Evolutionary conservation across 164 flowering plant species (phyloP), one percentile per base, ranked within the genome.

Genomic region (Vitis rupestris): DNA sequence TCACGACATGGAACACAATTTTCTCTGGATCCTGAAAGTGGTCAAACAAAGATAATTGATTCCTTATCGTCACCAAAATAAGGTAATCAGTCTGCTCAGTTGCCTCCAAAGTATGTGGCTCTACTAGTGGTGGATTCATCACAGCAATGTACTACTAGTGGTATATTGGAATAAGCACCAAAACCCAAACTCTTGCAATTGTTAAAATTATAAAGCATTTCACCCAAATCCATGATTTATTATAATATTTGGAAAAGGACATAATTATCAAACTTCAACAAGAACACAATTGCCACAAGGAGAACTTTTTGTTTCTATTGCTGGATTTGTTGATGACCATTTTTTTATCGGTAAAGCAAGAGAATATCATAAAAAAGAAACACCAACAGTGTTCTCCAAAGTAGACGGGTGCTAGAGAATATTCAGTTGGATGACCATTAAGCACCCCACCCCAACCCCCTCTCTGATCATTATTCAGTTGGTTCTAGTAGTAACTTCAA

Each of bases 1-100:
- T 90, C 78, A 93, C 95, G 59, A 96, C 78, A 80, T 96, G 98
- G 72, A 93, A 81, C 63, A 89, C 97, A 54, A 89, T 69, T 70
- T 82, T 90, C 82, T 86, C 90, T 48, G 94, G 84, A 8, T 88
- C 88, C 98, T 95, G 92, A 76, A 76, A 75, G 77, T 10, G 55
- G 31, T 51, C 52, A 16, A 29, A 49, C 16, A 62, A 67, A 49
- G 52, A 54, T 23, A 58, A 65, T 44, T 10, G 37, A 10, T 17
- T 59, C 59, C 61, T 15, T 29, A 59, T 2, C 49, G 59, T 13
- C 30, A 50, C 8, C 4, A 50, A 2, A 61, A 61, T 51, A 30
- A 30, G 59, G 29, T 27, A 58, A 48, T 48, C 44, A 37, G 44
- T 37, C 16, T 63, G 51, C 4, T 12, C 30, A 63, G 44, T 37